Base-by-base conservation (phyloP, 129 eudicot genomes). In the Smallanthus sonchifolius region DNA sequence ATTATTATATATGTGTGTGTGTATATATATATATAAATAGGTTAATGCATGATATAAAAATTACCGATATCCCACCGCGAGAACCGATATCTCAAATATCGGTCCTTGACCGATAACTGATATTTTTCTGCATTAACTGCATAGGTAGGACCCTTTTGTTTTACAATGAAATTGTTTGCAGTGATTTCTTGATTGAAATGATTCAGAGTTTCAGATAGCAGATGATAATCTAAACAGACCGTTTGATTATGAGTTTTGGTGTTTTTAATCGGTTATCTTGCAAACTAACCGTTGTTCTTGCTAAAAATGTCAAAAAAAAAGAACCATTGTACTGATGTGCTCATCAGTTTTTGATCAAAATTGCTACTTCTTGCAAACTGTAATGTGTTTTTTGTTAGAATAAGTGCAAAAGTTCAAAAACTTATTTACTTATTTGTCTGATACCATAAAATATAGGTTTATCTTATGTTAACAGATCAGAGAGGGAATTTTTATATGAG, bases 401-500 rank as follows among this genome's bases (percentile, higher is more conserved):
- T 57, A 60, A 32, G 24, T n/a, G 10, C 2, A 63, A 63, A 63
- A 36, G 15, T 5, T 6, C 11, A 8, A 63, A 32, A 63, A 7
- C 39, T 63, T 63, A 45, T 39, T 38, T 65, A 4, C 34, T 65
- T 17, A 10, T 39, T 40, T 65, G 70, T 40, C 3, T 67, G 72
- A 66, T 66, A 10, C 2, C 13, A 17, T 13, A 6, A 8, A 20
- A 30, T 42, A 3, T 40, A 0, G 51, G 35, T 70, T 7, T 51
- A 3, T 39, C 40, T n/a, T 64, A 67, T 83, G 67, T 59, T 39
- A 47, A 48, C 89, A 93, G 97, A 80, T 87, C 98, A 6, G 97
- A 93, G 14, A 81, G 88, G 75, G 91, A 90, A 67, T 94, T 94
- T 72, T 83, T 94, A 74, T 94, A 90, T 67, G 87, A 77, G 69